Percentiles rank a stretch among this genome's conserved stretches.
These are phyloP conservation scores for Stephania yunnanensis DNA, from an alignment of 164 flowering plant genomes.

Conservation along the genomic window DNA sequence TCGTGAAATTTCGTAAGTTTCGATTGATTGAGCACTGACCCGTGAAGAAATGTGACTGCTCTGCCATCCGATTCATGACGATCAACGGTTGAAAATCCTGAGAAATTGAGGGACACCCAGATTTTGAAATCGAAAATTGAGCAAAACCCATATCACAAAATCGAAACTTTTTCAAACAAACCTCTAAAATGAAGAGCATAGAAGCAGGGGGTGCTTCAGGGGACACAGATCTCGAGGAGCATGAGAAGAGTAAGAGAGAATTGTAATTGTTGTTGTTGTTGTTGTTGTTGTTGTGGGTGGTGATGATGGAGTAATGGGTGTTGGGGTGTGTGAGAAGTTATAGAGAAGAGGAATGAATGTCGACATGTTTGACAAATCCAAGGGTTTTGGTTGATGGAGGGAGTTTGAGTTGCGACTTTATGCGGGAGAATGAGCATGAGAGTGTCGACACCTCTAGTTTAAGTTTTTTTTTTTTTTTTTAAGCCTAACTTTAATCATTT, in stretches of 20 bases:
- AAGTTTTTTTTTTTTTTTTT: neutral
- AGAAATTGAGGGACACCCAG: neutral
- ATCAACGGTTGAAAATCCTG: constrained; percentile 36
- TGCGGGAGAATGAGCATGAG: constrained; percentile 23
- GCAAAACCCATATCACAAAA: no score
- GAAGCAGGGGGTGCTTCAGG: neutral
- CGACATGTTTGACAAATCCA: constrained; percentile 28
- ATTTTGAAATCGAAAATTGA: no score
- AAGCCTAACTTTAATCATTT: no score
- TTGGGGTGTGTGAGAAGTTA: neutral
- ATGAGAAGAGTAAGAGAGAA: neutral
- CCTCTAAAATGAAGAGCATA: constrained; percentile 4
- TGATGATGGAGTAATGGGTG: neutral
- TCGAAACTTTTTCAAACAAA: neutral
- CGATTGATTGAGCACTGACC: constrained; percentile 17
- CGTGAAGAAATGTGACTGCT: constrained; percentile 22
- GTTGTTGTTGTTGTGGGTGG: neutral
- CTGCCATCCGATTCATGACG: constrained; percentile 17
- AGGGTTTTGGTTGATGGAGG: neutral
- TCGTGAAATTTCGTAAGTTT: neutral
- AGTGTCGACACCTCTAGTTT: constrained; percentile 34
- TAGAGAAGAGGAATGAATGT: constrained; percentile 16
- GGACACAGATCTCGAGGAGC: constrained; percentile 1
- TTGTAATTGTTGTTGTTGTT: neutral
- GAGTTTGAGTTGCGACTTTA: constrained; percentile 15